A percentile compares a stretch with the other conserved stretches of the same genome.
phyloP scores from a whole-genome alignment of 768 basidiomycete species.

The Saitozyma podzolica region DNA sequence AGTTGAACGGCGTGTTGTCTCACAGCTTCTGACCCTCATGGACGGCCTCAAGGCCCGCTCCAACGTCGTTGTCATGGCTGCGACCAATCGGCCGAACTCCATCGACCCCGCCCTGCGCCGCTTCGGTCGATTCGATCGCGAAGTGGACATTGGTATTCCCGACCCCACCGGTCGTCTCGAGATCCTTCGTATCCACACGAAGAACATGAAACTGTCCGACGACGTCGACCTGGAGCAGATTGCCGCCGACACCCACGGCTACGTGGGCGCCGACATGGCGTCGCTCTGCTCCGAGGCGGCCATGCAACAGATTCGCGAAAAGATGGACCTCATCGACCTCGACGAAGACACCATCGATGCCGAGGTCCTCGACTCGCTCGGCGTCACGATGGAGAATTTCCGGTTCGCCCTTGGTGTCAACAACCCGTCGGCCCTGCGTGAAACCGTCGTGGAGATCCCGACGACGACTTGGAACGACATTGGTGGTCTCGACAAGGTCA shows the following conservation, averaged over 20 bases:
- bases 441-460: slow-evolving; percentile 98
- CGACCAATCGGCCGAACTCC: slow-evolving; percentile 86
- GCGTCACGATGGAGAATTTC: slow-evolving; percentile 99
- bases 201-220: slow-evolving; percentile 98
- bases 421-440: slow-evolving; percentile 96
- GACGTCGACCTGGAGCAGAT: slow-evolving; percentile 99
- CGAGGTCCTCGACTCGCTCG: slow-evolving; percentile 96
- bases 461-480: slow-evolving; percentile 99
- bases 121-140: slow-evolving; percentile 98
- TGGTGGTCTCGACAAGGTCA: slow-evolving; percentile 99
- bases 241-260: slow-evolving; percentile 98
- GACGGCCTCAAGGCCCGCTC: slow-evolving; percentile 98
- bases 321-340: slow-evolving; percentile 74
- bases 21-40: slow-evolving; percentile 97
- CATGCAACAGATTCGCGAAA: slow-evolving; percentile 99
- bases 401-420: slow-evolving; percentile 95
- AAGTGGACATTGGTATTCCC: slow-evolving; percentile 98
- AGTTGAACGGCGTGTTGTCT: slow-evolving; percentile 98
- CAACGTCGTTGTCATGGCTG: slow-evolving; percentile 99
- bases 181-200: slow-evolving; percentile 98
- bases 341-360: slow-evolving; percentile 91
- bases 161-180: slow-evolving; percentile 98
- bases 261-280: slow-evolving; percentile 97
- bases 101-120: slow-evolving; percentile 98
- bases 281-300: slow-evolving; percentile 98